phyloP scores from a whole-genome alignment of 805 yeast genomes.

The Clavispora asparagi region DNA sequence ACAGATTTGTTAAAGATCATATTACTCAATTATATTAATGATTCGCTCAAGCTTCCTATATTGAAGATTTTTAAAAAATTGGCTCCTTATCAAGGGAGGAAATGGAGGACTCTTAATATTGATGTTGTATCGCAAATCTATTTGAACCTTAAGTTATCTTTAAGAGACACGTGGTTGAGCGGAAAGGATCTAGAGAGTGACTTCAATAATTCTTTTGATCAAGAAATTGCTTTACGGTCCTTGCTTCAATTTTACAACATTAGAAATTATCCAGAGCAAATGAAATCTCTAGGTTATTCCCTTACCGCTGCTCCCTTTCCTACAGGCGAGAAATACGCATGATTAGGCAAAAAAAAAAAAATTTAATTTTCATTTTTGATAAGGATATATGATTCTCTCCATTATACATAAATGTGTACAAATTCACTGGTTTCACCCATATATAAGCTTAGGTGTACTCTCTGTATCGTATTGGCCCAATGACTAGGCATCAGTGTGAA shows the following conservation, averaged over 20 bases:
- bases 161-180: slow-evolving; percentile 83
- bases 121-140: slow-evolving; percentile 86
- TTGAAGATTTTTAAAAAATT: slow-evolving; percentile 71
- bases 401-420: neutral
- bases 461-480: neutral
- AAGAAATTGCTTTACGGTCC: slow-evolving; percentile 79
- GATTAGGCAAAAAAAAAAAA: neutral
- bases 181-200: slow-evolving; percentile 77
- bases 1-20: slow-evolving; percentile 55
- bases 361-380: no score
- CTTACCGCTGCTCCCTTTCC: neutral
- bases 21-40: slow-evolving; percentile 54
- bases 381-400: no score
- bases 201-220: slow-evolving; percentile 71
- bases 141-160: slow-evolving; percentile 61
- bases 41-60: slow-evolving; percentile 60
- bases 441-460: neutral
- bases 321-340: neutral
- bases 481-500: neutral
- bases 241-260: slow-evolving; percentile 72
- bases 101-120: slow-evolving; percentile 93
- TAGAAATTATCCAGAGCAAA: slow-evolving; percentile 46
- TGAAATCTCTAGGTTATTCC: slow-evolving; percentile 53
- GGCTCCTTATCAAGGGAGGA: slow-evolving; percentile 86
- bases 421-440: no score